phyloP scores from a whole-genome alignment of 371 early-diverging fungal genomes.

The Mucor piriformis region DNA sequence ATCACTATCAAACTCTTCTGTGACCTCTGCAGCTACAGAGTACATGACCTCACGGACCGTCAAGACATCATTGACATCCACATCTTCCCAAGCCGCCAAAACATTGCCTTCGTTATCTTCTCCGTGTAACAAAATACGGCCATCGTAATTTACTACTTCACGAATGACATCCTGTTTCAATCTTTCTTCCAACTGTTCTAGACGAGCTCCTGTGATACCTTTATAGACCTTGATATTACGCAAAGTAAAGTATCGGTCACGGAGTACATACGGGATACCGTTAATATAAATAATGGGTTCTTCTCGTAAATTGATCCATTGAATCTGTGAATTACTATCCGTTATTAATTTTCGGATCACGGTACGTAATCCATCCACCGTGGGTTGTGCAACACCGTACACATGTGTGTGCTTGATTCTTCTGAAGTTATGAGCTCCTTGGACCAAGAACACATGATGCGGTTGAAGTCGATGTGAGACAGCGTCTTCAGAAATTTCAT shows the following conservation, averaged over 20 bases:
- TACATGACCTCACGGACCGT: conserved; percentile 50
- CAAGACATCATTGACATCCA: conserved; percentile 39
- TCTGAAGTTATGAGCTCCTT: conserved; percentile 40
- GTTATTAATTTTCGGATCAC: conserved; percentile 27
- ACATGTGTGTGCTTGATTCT: conserved; percentile 36
- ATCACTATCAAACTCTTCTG: conserved; percentile 14
- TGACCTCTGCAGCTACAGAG: conserved; percentile 19
- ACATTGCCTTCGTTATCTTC: conserved; percentile 49
- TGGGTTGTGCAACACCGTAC: conserved; percentile 69
- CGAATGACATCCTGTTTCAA: conserved; percentile 61
- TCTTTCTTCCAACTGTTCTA: conserved; percentile 59
- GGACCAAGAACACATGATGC: conserved; percentile 25
- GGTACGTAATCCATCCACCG: conserved; percentile 55
- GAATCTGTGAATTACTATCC: conserved; percentile 25
- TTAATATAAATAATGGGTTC: conserved; percentile 71
- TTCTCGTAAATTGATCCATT: conserved; percentile 71
- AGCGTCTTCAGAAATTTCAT: background rate
- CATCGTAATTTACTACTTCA: conserved; percentile 51
- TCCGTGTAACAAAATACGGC: conserved; percentile 57
- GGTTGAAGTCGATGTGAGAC: conserved; percentile 9
- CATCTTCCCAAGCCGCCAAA: conserved; percentile 57
- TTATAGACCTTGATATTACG: conserved; percentile 63
- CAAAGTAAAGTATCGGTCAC: conserved; percentile 56
- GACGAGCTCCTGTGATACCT: conserved; percentile 58
- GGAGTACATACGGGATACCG: conserved; percentile 63